These are phyloP conservation scores for Pichia sp. DNA, from an alignment of 1,139 yeast genomes.

Conservation along the genomic window DNA sequence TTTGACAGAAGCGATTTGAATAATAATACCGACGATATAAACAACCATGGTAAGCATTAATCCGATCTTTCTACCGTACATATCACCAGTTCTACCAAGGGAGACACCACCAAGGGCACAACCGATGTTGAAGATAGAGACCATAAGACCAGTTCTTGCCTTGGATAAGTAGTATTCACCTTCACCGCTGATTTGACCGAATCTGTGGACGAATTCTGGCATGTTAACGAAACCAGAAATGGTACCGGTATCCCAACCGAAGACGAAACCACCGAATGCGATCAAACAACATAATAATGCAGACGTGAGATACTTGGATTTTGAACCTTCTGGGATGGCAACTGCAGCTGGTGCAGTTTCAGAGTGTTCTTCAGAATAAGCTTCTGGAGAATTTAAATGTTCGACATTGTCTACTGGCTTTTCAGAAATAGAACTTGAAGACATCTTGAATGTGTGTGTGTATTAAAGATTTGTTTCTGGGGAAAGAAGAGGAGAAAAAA, in stretches of 20 bases:
- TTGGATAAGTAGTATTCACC: conserved; percentile 46
- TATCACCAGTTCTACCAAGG: conserved; percentile 56
- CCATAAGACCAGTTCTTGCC: conserved; percentile 60
- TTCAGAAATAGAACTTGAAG: conserved; percentile 13
- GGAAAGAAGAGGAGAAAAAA: neutral
- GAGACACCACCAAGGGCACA: conserved; percentile 67
- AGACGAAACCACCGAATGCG: conserved; percentile 70
- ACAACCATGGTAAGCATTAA: conserved; percentile 53
- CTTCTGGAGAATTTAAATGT: conserved; percentile 6
- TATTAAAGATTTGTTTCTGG: too few species aligned
- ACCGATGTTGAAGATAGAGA: conserved; percentile 69
- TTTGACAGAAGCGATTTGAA: conserved; percentile 56
- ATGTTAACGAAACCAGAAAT: conserved; percentile 76
- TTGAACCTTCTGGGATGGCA: conserved; percentile 18
- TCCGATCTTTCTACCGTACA: conserved; percentile 61
- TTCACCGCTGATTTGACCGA: conserved; percentile 39
- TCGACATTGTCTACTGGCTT: conserved; percentile 5
- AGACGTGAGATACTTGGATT: conserved; percentile 15
- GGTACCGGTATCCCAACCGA: conserved; percentile 80
- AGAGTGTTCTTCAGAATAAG: neutral
- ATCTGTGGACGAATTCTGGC: conserved; percentile 57
- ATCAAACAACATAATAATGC: conserved; percentile 43
- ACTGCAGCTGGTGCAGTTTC: neutral
- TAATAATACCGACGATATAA: conserved; percentile 60
- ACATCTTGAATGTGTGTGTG: conserved; percentile 4